Base-by-base conservation (phyloP, 2,329 filamentous ascomycete genomes). In the Corinectria fuckeliana region DNA sequence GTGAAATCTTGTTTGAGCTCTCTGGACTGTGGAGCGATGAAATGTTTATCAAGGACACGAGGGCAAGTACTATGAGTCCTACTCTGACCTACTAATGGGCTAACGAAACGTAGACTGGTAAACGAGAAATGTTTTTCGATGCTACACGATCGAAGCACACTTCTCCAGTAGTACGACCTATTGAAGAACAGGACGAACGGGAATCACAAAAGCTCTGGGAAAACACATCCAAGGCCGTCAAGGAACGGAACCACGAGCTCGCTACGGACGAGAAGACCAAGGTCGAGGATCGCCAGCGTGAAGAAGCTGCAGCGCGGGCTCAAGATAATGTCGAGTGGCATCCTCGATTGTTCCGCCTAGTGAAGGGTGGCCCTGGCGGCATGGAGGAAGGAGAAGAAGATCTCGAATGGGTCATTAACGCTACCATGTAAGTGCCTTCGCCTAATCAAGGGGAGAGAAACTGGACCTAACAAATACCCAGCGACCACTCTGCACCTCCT, bases 251-350 rank as follows among this genome's bases (percentile, higher is more conserved):
- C 69, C 95, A 99, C 71, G 91, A 92, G 67, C 78, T 90, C 8
- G 95, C 95, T 4, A 99, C 95, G 1, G 91, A 95, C 63, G 94
- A 97, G 72, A 99, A 99, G 80, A 93, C 91, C n/a, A 91, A 90
- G 74, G 92, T 99, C 59, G 95, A 99, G 74, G 94, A 98, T 70
- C 88, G 86, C 71, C 95, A 99, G 76, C 86, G 95, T 71, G 89
- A 93, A 63, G 94, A 97, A 72, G 93, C 95, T 2, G 90, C 93
- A 16, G 87, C 87, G 71, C 85, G 95, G 69, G 85, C 85, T 28
- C 89, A 93, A 47, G 88, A 93, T 10, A 90, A 90, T 11, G 80
- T 93, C 7, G 92, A 96, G 64, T 99, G 95, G 95, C 86, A 88
- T 30, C 94, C 95, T 1, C 88, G 88, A 63, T 83, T 98, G 11